Percentiles rank a stretch among this genome's conserved stretches.
These are phyloP conservation scores for Bondarzewia mesenterica DNA, from an alignment of 1,284 basidiomycete species.

Conservation along the genomic window DNA sequence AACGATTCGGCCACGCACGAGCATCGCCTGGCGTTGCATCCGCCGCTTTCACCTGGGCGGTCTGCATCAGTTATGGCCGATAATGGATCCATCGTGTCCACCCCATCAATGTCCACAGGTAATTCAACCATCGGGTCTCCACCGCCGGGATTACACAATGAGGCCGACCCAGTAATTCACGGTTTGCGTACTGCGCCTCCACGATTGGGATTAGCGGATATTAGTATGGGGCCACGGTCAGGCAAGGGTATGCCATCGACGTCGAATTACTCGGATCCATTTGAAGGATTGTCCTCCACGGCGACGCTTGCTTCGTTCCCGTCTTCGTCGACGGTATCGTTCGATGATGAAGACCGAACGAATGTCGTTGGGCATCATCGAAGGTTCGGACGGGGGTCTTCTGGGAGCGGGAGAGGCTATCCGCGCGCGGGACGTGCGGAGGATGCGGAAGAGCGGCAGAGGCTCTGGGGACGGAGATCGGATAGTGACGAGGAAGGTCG, in stretches of 20 bases:
- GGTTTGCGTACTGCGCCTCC: slow-evolving; percentile 25
- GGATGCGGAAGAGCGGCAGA: slow-evolving; percentile 32
- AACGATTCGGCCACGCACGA: slow-evolving; percentile 45
- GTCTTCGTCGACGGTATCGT: slow-evolving; percentile 6
- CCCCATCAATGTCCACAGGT: background rate
- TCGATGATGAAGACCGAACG: slow-evolving; percentile 11
- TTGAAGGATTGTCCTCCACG: slow-evolving; percentile 24
- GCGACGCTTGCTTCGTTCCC: slow-evolving; percentile 21
- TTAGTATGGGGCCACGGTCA: background rate
- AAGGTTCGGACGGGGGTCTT: slow-evolving; percentile 14
- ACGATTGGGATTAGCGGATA: slow-evolving; percentile 11
- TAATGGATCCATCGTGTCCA: background rate
- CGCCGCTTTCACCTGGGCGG: slow-evolving; percentile 1
- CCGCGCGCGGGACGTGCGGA: slow-evolving; percentile 23
- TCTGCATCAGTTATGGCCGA: background rate
- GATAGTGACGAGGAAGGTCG: slow-evolving; percentile 1
- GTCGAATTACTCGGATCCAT: slow-evolving; percentile 10
- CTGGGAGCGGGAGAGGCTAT: slow-evolving; percentile 22
- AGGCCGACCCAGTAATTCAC: slow-evolving; percentile 7
- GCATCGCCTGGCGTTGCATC: slow-evolving; percentile 29
- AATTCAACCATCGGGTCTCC: background rate
- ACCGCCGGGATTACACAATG: slow-evolving; percentile 5
- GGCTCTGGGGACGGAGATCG: slow-evolving; percentile 23
- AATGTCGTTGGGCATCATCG: slow-evolving; percentile 4
- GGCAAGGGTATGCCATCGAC: background rate